Base-by-base conservation (phyloP, 176 grass and related monocot species). In the Bolboschoenus planiculmis region DNA sequence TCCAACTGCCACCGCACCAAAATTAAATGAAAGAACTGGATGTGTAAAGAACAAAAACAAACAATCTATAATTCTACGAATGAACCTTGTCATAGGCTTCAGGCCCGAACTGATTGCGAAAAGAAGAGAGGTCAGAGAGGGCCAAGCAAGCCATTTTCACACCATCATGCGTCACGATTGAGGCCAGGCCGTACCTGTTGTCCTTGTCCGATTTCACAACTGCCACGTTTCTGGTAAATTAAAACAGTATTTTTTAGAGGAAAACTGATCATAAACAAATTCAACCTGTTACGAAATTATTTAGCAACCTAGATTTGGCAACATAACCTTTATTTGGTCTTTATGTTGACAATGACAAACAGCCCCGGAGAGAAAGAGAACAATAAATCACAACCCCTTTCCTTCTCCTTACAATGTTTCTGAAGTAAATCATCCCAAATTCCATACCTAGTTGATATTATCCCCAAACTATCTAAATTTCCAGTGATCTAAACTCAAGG, bases 121-220 rank as follows among this genome's bases (percentile, higher is more conserved):
- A 94, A 84, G 44, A 54, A 50, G 92, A 92, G 71, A 94, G 87
- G 48, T 93, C 73, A 10, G 92, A 83, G 16, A 93, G 70, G 5
- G 92, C 85, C 85, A 89, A 88, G 61, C 95, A 98, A 10, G 79
- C 23, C 90, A 98, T 95, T 85, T 93, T 91, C 39, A 67, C 81
- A 44, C 95, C 95, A 42, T 98, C 89, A 88, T 98, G 92, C 10
- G 92, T 94, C 46, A 98, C 92, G 29, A 93, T 85, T 64, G 85
- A 91, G 60, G 90, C 87, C 64, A 92, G 81, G 51, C 83, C 88
- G 55, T 98, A 98, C 82, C 92, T 85, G 10, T 82, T 94, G 76
- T 98, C 90, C 57, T 94, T 98, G 67, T 92, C 84, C 10, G 95
- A 94, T 71, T 95, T 98, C 70, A 98, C 86, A 71, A 98, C 76